Conservation (phyloP, 768 basidiomycete genomes). For the Russula emetica region DNA sequence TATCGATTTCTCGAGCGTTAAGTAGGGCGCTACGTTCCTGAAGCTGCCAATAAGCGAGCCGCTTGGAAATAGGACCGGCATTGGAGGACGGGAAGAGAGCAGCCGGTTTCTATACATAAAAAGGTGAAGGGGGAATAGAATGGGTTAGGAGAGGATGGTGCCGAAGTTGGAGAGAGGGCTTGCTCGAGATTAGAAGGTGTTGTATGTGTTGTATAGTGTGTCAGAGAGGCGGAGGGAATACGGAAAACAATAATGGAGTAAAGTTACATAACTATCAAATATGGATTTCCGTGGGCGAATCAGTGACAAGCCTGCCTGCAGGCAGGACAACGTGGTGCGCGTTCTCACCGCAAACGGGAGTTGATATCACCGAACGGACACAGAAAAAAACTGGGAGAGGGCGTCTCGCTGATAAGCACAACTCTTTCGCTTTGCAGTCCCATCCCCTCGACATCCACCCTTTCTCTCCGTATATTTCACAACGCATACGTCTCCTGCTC, state of each 20-base stretch:
- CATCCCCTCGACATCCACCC: conserved; percentile 29
- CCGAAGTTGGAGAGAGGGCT: neutral
- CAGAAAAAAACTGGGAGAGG: conserved; percentile 22
- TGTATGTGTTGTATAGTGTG: conserved; percentile 22
- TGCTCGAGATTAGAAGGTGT: conserved; percentile 14
- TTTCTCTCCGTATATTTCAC: conserved; percentile 1
- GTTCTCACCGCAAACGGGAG: conserved; percentile 46
- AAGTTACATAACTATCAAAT: conserved; percentile 41
- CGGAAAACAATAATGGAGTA: conserved; percentile 28
- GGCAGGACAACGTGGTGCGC: conserved; percentile 66
- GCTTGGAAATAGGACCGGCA: neutral
- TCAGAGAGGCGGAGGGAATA: conserved; percentile 23
- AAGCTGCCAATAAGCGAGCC: conserved; percentile 12
- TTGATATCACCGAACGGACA: conserved; percentile 27
- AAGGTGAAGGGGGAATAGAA: neutral
- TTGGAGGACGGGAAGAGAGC: neutral
- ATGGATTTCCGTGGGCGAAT: conserved; percentile 34
- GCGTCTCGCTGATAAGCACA: conserved; percentile 36
- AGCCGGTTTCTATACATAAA: neutral
- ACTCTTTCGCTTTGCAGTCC: conserved; percentile 45
- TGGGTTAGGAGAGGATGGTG: conserved; percentile 10
- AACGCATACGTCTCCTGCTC: conserved; percentile 27
- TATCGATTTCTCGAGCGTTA: conserved; percentile 22
- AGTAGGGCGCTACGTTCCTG: conserved; percentile 20
- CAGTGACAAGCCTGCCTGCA: conserved; percentile 58